phyloP scores from a whole-genome alignment of 2,329 filamentous ascomycete species.

The Beauveria sp. region DNA sequence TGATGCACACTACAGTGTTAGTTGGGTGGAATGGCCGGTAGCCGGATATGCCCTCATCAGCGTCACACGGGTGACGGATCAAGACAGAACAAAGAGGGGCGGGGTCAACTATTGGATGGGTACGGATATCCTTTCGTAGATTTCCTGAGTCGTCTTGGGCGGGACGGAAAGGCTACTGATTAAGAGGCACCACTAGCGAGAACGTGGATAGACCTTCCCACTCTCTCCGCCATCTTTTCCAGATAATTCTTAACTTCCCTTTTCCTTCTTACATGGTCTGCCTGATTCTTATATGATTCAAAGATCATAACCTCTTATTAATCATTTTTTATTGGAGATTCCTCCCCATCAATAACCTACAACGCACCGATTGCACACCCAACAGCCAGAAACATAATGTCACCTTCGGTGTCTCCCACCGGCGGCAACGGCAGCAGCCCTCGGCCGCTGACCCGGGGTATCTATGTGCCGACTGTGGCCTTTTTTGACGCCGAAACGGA shows the following conservation, averaged over 20 bases:
- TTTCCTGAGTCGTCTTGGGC: background rate
- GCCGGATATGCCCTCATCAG: background rate
- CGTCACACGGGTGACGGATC: background rate
- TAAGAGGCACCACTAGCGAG: background rate
- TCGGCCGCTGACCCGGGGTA: constrained; percentile 40
- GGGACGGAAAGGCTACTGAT: background rate
- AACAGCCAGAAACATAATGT: constrained; percentile 2
- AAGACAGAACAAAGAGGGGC: background rate
- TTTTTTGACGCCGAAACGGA: constrained; percentile 62
- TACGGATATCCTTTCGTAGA: background rate
- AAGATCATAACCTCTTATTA: background rate
- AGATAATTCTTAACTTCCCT: background rate
- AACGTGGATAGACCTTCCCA: background rate
- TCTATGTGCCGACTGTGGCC: constrained; percentile 68
- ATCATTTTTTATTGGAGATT: background rate
- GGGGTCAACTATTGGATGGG: background rate
- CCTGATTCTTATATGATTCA: background rate
- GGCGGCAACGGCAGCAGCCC: constrained; percentile 17
- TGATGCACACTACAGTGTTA: too few relatives aligned
- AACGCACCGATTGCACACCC: background rate
- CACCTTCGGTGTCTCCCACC: constrained; percentile 8
- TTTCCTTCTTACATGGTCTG: background rate
- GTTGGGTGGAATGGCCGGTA: too few relatives aligned
- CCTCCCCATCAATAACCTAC: background rate
- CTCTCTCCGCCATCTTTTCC: background rate